Base-by-base conservation (phyloP, 345 rosid species). In the Barbarea vulgaris region DNA sequence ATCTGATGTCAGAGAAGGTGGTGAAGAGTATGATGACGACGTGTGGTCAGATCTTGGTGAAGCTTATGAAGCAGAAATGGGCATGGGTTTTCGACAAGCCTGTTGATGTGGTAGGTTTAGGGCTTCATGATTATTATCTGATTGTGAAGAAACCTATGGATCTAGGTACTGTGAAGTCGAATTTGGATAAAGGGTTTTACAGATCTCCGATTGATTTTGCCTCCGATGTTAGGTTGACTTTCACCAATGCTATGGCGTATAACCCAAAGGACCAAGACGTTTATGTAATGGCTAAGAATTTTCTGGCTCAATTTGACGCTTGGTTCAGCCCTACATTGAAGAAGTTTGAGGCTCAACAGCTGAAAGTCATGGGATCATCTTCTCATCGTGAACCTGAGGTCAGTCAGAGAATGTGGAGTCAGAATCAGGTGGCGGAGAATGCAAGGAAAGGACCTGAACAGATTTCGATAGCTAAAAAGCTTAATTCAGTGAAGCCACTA, bases 191-290 rank as follows among this genome's bases (percentile, higher is more conserved):
- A 67, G 80, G 85, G 18, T 55, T 80, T 41, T 91, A 88, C 54
- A 77, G 71, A 42, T 88, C 96, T 11, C 92, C 96, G 0, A 8
- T 64, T 41, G 88, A 85, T 75, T 91, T 91, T 34, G 96, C 93
- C 1, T 73, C 83, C 0, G 96, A 91, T 78, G 92, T 91, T 22
- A 83, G 93, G 66, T 79, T 89, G 81, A 89, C 94, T 12, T 89
- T 91, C 77, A 84, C 70, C 5, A 91, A 91, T 68, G 97, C 97
- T 2, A 86, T 87, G 89, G 63, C 77, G 69, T 91, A 91, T 52
- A 91, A 91, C 57, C 94, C 97, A 3, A 87, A 83, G 42, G 93
- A 84, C 1, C 97, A 91, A 48, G 94, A 89, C 18, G 89, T 89
- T 18, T 81, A 84, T 58, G 37, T 36, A 3, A 39, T 89, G 48